A percentile compares a stretch with the other conserved stretches of the same genome.
Evolutionary conservation across 148 eudicot genomes (phyloP).

Genomic region (Vaccinium macrocarpon): DNA sequence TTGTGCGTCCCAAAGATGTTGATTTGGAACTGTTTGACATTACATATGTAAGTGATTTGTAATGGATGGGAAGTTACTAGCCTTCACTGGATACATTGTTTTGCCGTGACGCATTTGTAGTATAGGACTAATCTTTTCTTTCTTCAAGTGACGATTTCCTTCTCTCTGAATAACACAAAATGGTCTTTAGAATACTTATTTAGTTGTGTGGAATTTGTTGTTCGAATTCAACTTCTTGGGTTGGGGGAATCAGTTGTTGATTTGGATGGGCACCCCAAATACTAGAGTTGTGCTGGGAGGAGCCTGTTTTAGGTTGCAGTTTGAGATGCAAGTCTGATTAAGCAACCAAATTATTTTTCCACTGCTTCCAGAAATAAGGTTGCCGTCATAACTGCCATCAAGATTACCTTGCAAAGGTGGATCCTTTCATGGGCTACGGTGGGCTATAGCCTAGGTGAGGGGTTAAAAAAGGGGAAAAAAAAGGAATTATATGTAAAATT

Average conservation of each 20-base stretch:
- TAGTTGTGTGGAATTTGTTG: not conserved
- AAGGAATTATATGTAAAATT: no score
- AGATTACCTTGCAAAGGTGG: not conserved
- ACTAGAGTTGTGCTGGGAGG: not conserved
- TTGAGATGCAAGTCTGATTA: not conserved
- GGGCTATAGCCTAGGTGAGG: no score
- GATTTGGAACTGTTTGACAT: constrained; percentile 95
- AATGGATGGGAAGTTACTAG: not conserved
- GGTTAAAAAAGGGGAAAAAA: no score
- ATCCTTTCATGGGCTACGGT: no score
- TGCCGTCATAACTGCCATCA: not conserved
- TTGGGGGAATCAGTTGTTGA: constrained; percentile 7
- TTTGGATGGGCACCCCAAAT: not conserved
- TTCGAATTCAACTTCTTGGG: constrained; percentile 13
- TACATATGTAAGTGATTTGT: constrained; percentile 70
- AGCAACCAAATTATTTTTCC: not conserved
- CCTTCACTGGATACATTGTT: not conserved
- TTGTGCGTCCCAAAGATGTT: constrained; percentile 76
- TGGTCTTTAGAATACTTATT: not conserved
- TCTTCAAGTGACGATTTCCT: not conserved
- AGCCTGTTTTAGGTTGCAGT: not conserved
- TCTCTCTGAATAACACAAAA: not conserved
- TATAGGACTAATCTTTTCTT: not conserved
- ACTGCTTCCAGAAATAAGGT: not conserved
- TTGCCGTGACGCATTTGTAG: not conserved